These are phyloP conservation scores for Sporopachydermia lactativora DNA, from an alignment of 805 yeast species.

Conservation along the genomic window DNA sequence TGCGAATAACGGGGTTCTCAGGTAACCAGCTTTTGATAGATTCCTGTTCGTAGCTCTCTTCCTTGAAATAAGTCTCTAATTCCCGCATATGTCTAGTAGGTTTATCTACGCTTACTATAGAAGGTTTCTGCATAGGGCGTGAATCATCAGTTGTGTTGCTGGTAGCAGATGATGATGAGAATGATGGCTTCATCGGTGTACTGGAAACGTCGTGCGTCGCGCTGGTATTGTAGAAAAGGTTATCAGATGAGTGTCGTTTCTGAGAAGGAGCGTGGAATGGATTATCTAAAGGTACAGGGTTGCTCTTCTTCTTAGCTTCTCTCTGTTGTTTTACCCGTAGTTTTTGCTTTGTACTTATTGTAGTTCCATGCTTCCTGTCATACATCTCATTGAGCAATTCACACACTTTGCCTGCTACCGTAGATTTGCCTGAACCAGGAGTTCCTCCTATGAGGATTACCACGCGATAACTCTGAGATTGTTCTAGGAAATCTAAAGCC, in stretches of 20 bases:
- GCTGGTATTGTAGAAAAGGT: background rate
- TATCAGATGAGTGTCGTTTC: background rate
- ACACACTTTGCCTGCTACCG: constrained; percentile 38
- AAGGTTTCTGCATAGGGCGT: background rate
- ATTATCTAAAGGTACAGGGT: constrained; percentile 4
- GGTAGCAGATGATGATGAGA: constrained; percentile 2
- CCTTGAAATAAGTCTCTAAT: constrained; percentile 2
- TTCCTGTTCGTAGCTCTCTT: constrained; percentile 5
- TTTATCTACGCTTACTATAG: background rate
- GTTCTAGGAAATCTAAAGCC: constrained; percentile 16
- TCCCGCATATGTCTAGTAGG: background rate
- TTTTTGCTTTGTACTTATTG: constrained; percentile 7
- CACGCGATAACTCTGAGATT: constrained; percentile 26
- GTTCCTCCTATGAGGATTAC: constrained; percentile 54
- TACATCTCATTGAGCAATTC: constrained; percentile 23
- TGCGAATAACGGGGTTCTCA: constrained; percentile 5
- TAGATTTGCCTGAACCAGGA: constrained; percentile 82
- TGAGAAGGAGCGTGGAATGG: constrained; percentile 1
- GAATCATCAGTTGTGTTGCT: constrained; percentile 3
- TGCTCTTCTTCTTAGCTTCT: constrained; percentile 3
- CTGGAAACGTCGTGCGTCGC: constrained; percentile 8
- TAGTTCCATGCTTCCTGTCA: constrained; percentile 3
- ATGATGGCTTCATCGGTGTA: background rate
- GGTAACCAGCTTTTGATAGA: constrained; percentile 1
- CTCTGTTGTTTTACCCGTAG: constrained; percentile 13